Percentiles rank a stretch among this genome's conserved stretches.
Conservation (phyloP, 2,329 filamentous ascomycete genomes). For the Ophiocordyceps australis region DNA sequence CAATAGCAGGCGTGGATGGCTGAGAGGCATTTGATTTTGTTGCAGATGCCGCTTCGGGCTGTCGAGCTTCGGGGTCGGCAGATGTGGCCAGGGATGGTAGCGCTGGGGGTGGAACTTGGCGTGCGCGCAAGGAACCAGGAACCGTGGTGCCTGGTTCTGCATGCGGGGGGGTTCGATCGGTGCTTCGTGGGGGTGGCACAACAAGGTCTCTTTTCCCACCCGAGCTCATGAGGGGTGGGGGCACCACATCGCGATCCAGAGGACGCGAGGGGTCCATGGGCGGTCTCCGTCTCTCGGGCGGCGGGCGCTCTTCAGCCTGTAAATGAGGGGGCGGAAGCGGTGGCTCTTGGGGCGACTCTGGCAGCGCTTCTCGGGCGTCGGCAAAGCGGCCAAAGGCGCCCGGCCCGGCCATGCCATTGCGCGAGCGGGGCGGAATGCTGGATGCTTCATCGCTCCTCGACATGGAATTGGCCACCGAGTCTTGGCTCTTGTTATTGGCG, state of each 20-base stretch:
- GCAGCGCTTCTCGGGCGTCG: constrained; percentile 5
- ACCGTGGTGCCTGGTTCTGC: constrained; percentile 20
- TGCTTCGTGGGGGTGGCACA: constrained; percentile 31
- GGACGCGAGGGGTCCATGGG: constrained; percentile 44
- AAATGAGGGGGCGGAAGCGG: constrained; percentile 4
- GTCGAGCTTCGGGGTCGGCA: constrained; percentile 2
- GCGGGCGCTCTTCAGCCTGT: constrained; percentile 21
- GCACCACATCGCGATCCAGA: constrained; percentile 35
- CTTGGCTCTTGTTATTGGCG: constrained; percentile 36
- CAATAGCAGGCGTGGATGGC: constrained; percentile 9
- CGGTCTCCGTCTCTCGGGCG: constrained; percentile 46
- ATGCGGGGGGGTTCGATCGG: constrained; percentile 25
- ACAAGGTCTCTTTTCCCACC: constrained; percentile 23
- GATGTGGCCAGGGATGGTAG: constrained; percentile 2
- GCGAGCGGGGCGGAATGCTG: constrained; percentile 32
- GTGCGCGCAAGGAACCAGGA: constrained; percentile 13
- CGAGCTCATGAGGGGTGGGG: constrained; percentile 37
- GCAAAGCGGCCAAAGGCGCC: constrained; percentile 19
- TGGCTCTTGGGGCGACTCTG: constrained; percentile 4
- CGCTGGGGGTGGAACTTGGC: constrained; percentile 6
- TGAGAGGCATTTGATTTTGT: constrained; percentile 7
- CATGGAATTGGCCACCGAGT: constrained; percentile 28
- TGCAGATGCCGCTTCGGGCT: constrained; percentile 2
- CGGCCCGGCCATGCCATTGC: constrained; percentile 26
- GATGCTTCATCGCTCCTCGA: constrained; percentile 30